These are phyloP conservation scores for Lipomyces japonicus DNA, from an alignment of 805 yeast genomes.

Conservation along the genomic window DNA sequence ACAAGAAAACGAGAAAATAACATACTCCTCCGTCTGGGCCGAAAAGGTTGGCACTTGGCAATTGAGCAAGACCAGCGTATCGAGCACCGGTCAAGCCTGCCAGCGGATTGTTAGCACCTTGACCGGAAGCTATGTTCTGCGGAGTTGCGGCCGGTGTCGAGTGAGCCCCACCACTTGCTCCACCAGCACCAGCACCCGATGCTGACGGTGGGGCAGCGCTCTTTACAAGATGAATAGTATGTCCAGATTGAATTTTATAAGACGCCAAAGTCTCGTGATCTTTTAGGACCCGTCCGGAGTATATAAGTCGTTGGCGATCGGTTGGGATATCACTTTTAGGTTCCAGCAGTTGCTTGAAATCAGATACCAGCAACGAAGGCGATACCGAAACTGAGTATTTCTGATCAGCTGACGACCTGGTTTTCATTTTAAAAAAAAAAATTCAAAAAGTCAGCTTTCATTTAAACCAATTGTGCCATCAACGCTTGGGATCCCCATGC, in stretches of 20 bases:
- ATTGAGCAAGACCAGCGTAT: conserved; percentile 84
- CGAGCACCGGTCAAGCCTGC: conserved; percentile 93
- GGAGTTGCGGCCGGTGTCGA: conserved; percentile 49
- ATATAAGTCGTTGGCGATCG: conserved; percentile 82
- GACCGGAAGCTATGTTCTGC: conserved; percentile 80
- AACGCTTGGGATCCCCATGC: conserved; percentile 1
- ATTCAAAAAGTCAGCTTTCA: not conserved
- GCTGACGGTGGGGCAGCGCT: conserved; percentile 55
- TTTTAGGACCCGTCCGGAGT: conserved; percentile 89
- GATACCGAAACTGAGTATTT: conserved; percentile 64
- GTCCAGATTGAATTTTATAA: conserved; percentile 81
- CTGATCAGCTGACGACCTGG: conserved; percentile 47
- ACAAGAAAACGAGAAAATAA: not conserved
- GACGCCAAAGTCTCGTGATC: conserved; percentile 69
- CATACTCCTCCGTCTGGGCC: conserved; percentile 84
- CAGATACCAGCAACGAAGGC: conserved; percentile 54
- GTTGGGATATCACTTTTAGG: conserved; percentile 62
- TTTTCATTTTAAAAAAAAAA: not conserved
- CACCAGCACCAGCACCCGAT: conserved; percentile 34
- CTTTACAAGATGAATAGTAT: conserved; percentile 84
- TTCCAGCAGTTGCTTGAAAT: conserved; percentile 64
- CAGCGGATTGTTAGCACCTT: conserved; percentile 81
- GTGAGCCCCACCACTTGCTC: conserved; percentile 29
- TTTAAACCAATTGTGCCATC: not conserved
- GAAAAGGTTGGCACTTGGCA: conserved; percentile 84